Base-by-base conservation (phyloP, 2,329 filamentous ascomycete genomes). In the Aspergillus intermedius region DNA sequence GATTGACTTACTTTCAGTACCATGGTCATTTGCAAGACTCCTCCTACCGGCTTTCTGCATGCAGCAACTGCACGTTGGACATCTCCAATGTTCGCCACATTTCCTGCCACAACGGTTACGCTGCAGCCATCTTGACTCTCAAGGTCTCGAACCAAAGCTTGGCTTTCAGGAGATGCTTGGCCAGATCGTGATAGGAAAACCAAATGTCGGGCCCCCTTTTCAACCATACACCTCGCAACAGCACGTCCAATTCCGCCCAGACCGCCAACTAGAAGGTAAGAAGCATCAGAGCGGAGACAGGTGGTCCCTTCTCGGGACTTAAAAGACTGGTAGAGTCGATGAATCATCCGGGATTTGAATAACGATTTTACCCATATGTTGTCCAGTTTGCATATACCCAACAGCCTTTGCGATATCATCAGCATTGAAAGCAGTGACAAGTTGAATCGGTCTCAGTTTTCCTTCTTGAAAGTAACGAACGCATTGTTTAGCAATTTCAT, bases 21-120 rank as follows among this genome's bases (percentile, higher is more conserved):
- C 51, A 59, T 55, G 1, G 60, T 45, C 12, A 53, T 50, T 8
- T 64, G 60, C 10, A 63, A 46, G 5, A 62, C 46, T 1, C 60
- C 60, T 13, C 39, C 49, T 8, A 58, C 40, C 3, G 22, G 13
- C 1, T 45, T 10, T n/a, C 10, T 12, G 2, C 23, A 13, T 7
- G 56, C 35, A 30, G 37, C 44, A 35, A 39, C 42, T 1, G 52
- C 52, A 9, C 43, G 35, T 15, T 49, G 28, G 3, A 53, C 50
- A 21, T 55, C 52, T 10, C 28, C 41, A 12, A 35, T 13, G 4
- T 49, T 45, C 13, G 47, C 15, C 13, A 52, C 49, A 32, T 47
- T 28, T 9, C 55, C 56, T 2, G 42, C 17, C 2, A 56, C 30
- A 21, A 43, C 37, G 1, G 35, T 23, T 9, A 39, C 49, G 13